Evolutionary conservation across 2,329 filamentous ascomycete species (phyloP).

Genomic region (Penicillium frequentans): DNA sequence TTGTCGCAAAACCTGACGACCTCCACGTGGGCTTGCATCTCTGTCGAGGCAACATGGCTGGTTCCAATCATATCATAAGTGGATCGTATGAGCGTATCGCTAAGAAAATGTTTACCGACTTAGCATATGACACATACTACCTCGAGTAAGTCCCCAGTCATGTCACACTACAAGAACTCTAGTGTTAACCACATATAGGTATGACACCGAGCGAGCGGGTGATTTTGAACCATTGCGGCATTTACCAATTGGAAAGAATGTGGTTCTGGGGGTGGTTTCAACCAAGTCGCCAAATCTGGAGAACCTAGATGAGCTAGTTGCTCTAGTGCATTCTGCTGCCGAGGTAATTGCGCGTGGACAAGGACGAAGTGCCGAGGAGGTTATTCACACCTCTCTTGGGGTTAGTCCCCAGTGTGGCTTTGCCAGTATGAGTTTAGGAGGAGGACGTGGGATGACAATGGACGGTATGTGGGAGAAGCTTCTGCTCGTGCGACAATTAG

Average conservation of each 20-base stretch:
- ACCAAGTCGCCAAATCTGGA: conserved; percentile 60
- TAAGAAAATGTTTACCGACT: conserved; percentile 58
- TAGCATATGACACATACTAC: conserved; percentile 63
- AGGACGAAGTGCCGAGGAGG: conserved; percentile 61
- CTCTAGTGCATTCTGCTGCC: conserved; percentile 57
- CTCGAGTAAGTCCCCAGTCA: conserved; percentile 48
- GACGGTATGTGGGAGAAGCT: conserved; percentile 69
- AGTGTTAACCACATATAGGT: neutral
- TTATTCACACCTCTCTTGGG: conserved; percentile 58
- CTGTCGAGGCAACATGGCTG: conserved; percentile 63
- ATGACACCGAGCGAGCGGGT: conserved; percentile 61
- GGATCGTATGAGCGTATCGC: conserved; percentile 64
- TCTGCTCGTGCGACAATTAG: neutral
- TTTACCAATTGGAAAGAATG: conserved; percentile 58
- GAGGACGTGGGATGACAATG: conserved; percentile 62
- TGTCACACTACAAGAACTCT: neutral
- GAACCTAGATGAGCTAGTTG: conserved; percentile 58
- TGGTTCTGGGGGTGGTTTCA: conserved; percentile 61
- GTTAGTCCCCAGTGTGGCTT: conserved; percentile 69
- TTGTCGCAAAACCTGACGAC: conserved; percentile 60
- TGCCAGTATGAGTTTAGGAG: conserved; percentile 50
- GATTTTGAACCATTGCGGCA: conserved; percentile 61
- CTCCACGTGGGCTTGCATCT: conserved; percentile 73
- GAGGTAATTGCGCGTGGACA: conserved; percentile 65
- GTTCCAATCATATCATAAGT: conserved; percentile 53